Evolutionary conservation across 306 rosid species (phyloP).

Genomic region (Oemleria cerasiformis): DNA sequence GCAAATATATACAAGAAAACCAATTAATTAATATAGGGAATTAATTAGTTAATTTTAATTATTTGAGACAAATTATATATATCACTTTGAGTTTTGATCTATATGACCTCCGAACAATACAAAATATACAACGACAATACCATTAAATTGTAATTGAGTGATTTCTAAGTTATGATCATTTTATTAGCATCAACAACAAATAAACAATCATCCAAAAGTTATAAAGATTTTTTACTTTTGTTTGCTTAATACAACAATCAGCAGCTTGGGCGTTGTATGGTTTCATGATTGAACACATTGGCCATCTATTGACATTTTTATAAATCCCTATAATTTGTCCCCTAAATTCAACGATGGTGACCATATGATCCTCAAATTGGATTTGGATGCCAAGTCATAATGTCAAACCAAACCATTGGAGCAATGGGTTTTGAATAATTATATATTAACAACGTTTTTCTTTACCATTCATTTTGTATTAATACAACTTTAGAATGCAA

Average conservation of each 20-base stretch:
- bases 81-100: too few relatives aligned
- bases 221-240: too few relatives aligned
- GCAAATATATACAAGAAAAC: not conserved
- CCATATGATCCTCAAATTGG: not conserved
- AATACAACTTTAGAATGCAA: not conserved
- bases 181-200: too few relatives aligned
- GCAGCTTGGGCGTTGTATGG: too few relatives aligned
- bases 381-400: not conserved
- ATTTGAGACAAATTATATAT: not conserved
- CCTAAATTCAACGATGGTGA: not conserved
- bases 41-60: not conserved
- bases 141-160: too few relatives aligned
- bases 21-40: not conserved
- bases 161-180: too few relatives aligned
- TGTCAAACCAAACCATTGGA: not conserved
- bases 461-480: not conserved
- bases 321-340: too few relatives aligned
- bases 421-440: not conserved
- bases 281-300: not conserved
- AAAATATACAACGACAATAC: too few relatives aligned
- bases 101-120: too few relatives aligned
- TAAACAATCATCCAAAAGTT: too few relatives aligned
- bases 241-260: too few relatives aligned
- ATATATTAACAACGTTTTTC: not conserved
- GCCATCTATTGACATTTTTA: not conserved